Conservation (phyloP, 2,329 filamentous ascomycete genomes). For the Xylaria polymorpha region DNA sequence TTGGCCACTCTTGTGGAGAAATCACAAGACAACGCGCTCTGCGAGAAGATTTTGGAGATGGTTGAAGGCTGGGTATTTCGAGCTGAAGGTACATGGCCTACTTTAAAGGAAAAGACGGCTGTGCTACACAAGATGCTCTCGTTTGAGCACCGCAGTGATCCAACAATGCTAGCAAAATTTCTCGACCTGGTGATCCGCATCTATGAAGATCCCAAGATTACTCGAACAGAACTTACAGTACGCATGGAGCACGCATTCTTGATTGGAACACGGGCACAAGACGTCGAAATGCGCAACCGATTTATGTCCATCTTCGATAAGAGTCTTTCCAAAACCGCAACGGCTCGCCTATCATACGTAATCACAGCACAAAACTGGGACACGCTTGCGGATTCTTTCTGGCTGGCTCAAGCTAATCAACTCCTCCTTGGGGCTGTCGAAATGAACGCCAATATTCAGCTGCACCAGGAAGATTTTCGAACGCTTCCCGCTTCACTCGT, state of each 20-base stretch:
- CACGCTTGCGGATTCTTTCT: conserved; percentile 92
- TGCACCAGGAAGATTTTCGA: conserved; percentile 87
- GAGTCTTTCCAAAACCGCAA: conserved; percentile 91
- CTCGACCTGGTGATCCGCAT: conserved; percentile 96
- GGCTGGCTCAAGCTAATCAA: conserved; percentile 95
- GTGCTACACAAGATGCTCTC: conserved; percentile 99
- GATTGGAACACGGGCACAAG: conserved; percentile 90
- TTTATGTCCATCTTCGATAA: conserved; percentile 98
- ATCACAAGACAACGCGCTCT: conserved; percentile 86
- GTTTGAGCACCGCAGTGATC: conserved; percentile 87
- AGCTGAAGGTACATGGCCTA: conserved; percentile 94
- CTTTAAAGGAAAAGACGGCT: conserved; percentile 97
- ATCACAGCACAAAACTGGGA: conserved; percentile 97
- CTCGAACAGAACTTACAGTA: conserved; percentile 93
- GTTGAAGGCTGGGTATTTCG: conserved; percentile 97
- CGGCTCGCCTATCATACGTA: conserved; percentile 88
- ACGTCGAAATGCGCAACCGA: conserved; percentile 95
- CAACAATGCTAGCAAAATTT: conserved; percentile 90
- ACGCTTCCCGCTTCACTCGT: conserved; percentile 79
- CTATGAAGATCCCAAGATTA: conserved; percentile 97
- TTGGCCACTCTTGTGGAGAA: conserved; percentile 95
- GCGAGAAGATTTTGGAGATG: conserved; percentile 92
- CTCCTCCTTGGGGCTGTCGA: conserved; percentile 92
- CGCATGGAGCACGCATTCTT: conserved; percentile 98
- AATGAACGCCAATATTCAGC: conserved; percentile 79